Conservation (phyloP, 768 basidiomycete genomes). For the Lactarius deliciosus region DNA sequence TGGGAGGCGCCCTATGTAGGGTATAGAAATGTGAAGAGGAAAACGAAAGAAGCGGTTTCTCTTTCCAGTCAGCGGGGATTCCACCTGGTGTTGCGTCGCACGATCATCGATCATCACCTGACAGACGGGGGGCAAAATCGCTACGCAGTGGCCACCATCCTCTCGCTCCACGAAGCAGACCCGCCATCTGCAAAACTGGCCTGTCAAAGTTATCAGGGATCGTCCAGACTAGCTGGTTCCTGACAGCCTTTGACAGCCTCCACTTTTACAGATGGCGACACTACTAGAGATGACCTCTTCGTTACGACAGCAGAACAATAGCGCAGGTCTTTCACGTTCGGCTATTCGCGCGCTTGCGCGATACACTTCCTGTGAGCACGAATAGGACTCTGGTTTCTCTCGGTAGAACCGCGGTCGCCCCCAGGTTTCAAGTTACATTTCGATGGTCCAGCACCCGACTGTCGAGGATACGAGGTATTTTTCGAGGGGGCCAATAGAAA, state of each 20-base stretch:
- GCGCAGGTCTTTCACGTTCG: constrained; percentile 8
- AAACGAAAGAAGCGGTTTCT: constrained; percentile 1
- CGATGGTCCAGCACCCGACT: not conserved
- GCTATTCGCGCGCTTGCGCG: constrained; percentile 9
- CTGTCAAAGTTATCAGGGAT: no score
- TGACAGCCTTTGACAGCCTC: no score
- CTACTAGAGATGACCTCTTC: not conserved
- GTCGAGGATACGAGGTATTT: not conserved
- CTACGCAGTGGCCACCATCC: not conserved
- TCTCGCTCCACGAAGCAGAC: constrained; percentile 6
- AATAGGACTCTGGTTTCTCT: constrained; percentile 11
- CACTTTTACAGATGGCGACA: not conserved
- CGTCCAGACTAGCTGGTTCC: no score
- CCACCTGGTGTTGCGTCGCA: not conserved
- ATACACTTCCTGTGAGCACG: constrained; percentile 6
- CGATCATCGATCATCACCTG: not conserved
- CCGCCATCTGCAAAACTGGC: not conserved
- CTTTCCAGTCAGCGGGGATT: constrained; percentile 4
- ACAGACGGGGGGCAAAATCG: not conserved
- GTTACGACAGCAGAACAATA: not conserved
- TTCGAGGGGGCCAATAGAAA: not conserved
- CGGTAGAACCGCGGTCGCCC: not conserved
- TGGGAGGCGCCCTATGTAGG: not conserved
- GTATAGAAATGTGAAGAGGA: constrained; percentile 7
- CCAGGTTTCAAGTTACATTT: not conserved